Evolutionary conservation across 345 rosid species (phyloP).

Genomic region (Stellera chamaejasme): DNA sequence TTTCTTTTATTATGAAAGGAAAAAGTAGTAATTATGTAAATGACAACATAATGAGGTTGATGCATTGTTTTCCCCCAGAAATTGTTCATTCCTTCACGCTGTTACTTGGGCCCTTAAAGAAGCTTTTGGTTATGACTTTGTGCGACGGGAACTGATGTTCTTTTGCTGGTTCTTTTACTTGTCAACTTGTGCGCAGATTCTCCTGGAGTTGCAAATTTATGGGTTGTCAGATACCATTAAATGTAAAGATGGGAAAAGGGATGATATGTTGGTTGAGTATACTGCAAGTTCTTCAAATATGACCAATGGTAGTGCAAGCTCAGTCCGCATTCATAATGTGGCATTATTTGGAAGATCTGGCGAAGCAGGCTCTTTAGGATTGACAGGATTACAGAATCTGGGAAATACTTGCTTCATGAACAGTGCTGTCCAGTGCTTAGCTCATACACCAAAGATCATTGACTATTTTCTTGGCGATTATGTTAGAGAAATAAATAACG

Average conservation of each 20-base stretch:
- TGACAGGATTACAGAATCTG: conserved; percentile 94
- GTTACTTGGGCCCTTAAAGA: too few species aligned
- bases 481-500: conserved; percentile 74
- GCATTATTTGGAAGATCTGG: conserved; percentile 52
- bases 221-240: conserved; percentile 87
- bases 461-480: conserved; percentile 95
- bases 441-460: conserved; percentile 94
- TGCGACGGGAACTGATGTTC: conserved; percentile 10
- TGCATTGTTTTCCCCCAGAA: too few species aligned
- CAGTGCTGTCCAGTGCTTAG: conserved; percentile 94
- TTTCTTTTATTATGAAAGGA: too few species aligned
- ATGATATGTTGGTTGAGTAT: conserved; percentile 42
- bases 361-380: conserved; percentile 90
- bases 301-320: conserved; percentile 49
- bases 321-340: conserved; percentile 33
- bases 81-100: too few species aligned
- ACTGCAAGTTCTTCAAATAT: conserved; percentile 25
- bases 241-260: conserved; percentile 69
- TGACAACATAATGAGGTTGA: too few species aligned
- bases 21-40: too few species aligned
- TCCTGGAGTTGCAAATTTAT: conserved; percentile 90
- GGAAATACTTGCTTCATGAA: conserved; percentile 99
- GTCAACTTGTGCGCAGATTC: conserved; percentile 32
- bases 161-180: conserved; percentile 17
- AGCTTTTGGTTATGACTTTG: not conserved